Evolutionary conservation across 306 rosid genomes (phyloP).

Genomic region (Comarum palustre): DNA sequence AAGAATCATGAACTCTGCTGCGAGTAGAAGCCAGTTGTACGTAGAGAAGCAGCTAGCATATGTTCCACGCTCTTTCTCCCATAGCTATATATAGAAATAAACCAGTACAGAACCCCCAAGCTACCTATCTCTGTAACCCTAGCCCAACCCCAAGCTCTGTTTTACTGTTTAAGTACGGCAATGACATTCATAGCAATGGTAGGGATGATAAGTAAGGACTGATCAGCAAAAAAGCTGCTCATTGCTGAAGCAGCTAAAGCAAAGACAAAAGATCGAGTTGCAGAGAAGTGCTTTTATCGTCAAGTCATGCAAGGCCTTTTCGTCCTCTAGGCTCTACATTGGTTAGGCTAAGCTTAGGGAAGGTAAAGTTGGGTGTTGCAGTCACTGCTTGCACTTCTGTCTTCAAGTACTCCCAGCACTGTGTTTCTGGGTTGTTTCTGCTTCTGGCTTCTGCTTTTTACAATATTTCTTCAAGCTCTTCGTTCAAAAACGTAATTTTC

Average conservation of each 20-base stretch:
- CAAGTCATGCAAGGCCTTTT: not conserved
- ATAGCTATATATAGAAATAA: not conserved
- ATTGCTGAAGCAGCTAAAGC: not conserved
- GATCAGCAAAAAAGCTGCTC: not conserved
- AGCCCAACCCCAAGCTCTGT: not conserved
- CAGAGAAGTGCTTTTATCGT: not conserved
- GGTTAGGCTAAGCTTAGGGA: not conserved
- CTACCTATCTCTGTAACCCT: not conserved
- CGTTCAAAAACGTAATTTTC: not conserved
- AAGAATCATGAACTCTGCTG: not conserved
- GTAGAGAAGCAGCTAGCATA: not conserved
- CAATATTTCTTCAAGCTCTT: not conserved
- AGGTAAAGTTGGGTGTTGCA: not conserved
- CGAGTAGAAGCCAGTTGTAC: not conserved
- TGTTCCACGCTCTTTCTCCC: not conserved
- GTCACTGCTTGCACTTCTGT: not conserved
- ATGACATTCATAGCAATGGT: not conserved
- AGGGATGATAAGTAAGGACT: not conserved
- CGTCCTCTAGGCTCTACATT: constrained; percentile 10
- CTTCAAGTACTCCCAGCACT: not conserved
- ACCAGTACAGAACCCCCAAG: not conserved
- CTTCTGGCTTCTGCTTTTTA: not conserved
- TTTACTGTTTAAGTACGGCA: not conserved
- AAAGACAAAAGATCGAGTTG: not conserved
- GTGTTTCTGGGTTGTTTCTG: not conserved